These are phyloP conservation scores for Chamaenerion angustifolium DNA, from an alignment of 345 rosid genomes.

Conservation along the genomic window DNA sequence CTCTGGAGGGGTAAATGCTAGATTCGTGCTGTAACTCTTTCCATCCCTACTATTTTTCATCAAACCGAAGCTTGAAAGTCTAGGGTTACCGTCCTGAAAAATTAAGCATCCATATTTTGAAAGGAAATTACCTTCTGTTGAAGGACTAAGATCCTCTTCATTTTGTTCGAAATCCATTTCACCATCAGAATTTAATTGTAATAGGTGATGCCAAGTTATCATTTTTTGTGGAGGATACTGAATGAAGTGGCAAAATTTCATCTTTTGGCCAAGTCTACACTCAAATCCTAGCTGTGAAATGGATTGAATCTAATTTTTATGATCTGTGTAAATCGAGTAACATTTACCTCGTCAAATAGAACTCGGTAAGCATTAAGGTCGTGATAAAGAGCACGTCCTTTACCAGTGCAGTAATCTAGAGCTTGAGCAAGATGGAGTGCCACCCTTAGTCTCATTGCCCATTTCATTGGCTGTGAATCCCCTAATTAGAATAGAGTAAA, in stretches of 20 bases:
- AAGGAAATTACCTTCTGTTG: too few relatives aligned
- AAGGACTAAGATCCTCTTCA: too few relatives aligned
- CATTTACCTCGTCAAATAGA: conserved; percentile 68
- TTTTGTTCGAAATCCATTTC: too few relatives aligned
- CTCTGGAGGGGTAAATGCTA: conserved; percentile 96
- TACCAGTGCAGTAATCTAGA: conserved; percentile 70
- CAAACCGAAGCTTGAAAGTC: conserved; percentile 84
- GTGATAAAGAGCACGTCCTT: conserved; percentile 87
- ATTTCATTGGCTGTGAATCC: conserved; percentile 91
- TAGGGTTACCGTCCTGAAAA: conserved; percentile 76
- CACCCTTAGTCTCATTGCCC: conserved; percentile 93
- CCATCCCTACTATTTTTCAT: conserved; percentile 98
- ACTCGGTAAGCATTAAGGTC: conserved; percentile 90
- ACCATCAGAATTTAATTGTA: too few relatives aligned
- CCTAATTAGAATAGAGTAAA: conserved; percentile 29
- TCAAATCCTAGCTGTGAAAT: too few relatives aligned
- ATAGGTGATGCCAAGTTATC: too few relatives aligned
- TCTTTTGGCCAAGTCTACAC: too few relatives aligned
- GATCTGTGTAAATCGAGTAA: neutral
- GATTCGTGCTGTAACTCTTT: conserved; percentile 85
- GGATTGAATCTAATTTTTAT: too few relatives aligned
- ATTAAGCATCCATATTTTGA: neutral
- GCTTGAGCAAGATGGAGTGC: conserved; percentile 90
- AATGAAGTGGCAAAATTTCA: too few relatives aligned
- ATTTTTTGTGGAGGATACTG: too few relatives aligned